Conservation (phyloP, 2,329 filamentous ascomycete genomes). For the Neurospora crassa region DNA sequence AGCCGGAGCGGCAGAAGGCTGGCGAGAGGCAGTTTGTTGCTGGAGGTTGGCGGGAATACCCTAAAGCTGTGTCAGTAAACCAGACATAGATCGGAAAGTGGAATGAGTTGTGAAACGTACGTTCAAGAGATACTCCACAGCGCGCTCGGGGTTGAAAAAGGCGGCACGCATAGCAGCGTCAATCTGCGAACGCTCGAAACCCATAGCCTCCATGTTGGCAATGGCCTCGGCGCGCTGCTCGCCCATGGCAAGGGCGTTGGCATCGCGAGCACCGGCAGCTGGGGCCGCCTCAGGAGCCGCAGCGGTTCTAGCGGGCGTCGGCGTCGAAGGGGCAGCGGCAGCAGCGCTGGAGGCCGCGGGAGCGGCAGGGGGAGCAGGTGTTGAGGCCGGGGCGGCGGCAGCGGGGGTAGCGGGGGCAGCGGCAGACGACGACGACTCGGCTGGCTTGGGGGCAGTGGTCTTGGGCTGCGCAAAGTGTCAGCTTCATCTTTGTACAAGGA, state of each 20-base stretch:
- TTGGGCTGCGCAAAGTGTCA: constrained; percentile 52
- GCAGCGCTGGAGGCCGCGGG: constrained; percentile 29
- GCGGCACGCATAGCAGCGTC: constrained; percentile 92
- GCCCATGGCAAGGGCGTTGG: constrained; percentile 80
- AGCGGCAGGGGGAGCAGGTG: constrained; percentile 39
- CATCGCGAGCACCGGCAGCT: constrained; percentile 47
- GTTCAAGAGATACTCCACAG: constrained; percentile 88
- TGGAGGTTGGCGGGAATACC: constrained; percentile 84
- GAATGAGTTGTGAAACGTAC: constrained; percentile 38
- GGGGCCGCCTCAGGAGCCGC: constrained; percentile 32
- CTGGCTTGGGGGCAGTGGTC: constrained; percentile 37
- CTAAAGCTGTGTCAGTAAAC: constrained; percentile 31
- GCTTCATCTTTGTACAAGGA: constrained; percentile 9
- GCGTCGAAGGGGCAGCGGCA: constrained; percentile 37
- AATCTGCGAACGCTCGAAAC: constrained; percentile 80
- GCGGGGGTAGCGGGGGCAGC: constrained; percentile 52
- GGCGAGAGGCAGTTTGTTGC: constrained; percentile 32
- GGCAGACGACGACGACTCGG: constrained; percentile 50
- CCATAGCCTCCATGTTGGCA: constrained; percentile 94
- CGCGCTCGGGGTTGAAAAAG: constrained; percentile 93
- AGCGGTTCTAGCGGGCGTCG: constrained; percentile 30
- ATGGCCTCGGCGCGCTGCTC: constrained; percentile 73
- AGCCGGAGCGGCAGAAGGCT: constrained; percentile 25
- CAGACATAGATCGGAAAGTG: accelerated
- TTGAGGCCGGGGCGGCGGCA: constrained; percentile 35